These are phyloP conservation scores for Diversispora eburnea DNA, from an alignment of 192 early-diverging fungal species.

Conservation along the genomic window DNA sequence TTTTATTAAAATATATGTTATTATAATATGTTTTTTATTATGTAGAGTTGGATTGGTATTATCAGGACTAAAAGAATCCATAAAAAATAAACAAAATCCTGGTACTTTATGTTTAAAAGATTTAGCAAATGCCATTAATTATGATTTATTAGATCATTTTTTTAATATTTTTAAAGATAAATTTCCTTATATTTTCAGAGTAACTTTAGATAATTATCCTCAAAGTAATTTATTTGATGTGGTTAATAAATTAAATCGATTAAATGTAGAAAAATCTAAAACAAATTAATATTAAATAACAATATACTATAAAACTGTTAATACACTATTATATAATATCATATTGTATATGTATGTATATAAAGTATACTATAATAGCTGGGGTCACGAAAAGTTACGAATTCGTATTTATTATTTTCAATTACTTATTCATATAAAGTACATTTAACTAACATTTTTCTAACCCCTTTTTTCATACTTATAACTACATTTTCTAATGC, in stretches of 20 bases:
- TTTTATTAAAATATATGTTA: neutral
- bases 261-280: slow-evolving; percentile 35
- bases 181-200: slow-evolving; percentile 42
- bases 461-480: no score
- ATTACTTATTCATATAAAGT: no score
- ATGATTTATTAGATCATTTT: slow-evolving; percentile 27
- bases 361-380: no score
- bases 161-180: slow-evolving; percentile 28
- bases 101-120: slow-evolving; percentile 30
- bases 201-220: slow-evolving; percentile 41
- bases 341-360: no score
- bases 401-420: no score
- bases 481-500: no score
- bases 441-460: no score
- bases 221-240: slow-evolving; percentile 38
- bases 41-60: neutral
- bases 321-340: no score
- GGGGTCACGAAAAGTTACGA: no score
- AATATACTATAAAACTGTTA: no score
- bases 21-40: neutral
- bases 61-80: neutral
- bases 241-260: slow-evolving; percentile 33
- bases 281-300: no score
- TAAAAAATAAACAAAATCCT: neutral
- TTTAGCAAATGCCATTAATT: slow-evolving; percentile 32